Evolutionary conservation across 306 rosid genomes (phyloP).

Genomic region (Ochetophila trinervis): DNA sequence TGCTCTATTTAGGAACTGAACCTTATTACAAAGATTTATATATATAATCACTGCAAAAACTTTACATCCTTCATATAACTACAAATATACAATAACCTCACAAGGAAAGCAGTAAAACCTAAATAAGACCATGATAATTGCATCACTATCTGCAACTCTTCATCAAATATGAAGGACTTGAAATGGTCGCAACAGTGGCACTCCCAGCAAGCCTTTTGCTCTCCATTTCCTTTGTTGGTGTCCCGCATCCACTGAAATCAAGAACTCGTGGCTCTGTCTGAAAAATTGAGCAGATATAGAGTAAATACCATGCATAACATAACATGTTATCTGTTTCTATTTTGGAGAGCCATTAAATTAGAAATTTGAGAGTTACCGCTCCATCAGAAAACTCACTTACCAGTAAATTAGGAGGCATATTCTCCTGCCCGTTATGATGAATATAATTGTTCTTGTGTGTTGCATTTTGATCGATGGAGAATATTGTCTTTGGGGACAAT

Average conservation of each 20-base stretch:
- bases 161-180: constrained; percentile 72
- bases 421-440: constrained; percentile 31
- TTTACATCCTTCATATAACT: too few relatives aligned
- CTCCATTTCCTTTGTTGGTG: constrained; percentile 56
- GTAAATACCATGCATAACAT: too few relatives aligned
- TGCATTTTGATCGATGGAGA: not conserved
- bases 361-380: not conserved
- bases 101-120: too few relatives aligned
- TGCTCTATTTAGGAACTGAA: too few relatives aligned
- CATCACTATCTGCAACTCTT: constrained; percentile 64
- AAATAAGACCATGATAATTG: not conserved
- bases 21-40: too few relatives aligned
- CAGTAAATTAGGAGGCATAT: constrained; percentile 48
- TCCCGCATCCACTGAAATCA: constrained; percentile 87
- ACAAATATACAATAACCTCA: too few relatives aligned
- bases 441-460: constrained; percentile 24
- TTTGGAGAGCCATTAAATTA: too few relatives aligned
- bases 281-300: not conserved
- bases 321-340: too few relatives aligned
- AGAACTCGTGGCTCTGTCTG: constrained; percentile 84
- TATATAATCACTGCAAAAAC: too few relatives aligned
- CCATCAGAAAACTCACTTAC: constrained; percentile 30
- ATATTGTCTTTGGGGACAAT: constrained; percentile 29
- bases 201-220: constrained; percentile 25
- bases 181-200: constrained; percentile 43